A percentile compares a stretch with the other conserved stretches of the same genome.
phyloP scores from a whole-genome alignment of 1,284 basidiomycete genomes.

The Kwoniella shivajii region DNA sequence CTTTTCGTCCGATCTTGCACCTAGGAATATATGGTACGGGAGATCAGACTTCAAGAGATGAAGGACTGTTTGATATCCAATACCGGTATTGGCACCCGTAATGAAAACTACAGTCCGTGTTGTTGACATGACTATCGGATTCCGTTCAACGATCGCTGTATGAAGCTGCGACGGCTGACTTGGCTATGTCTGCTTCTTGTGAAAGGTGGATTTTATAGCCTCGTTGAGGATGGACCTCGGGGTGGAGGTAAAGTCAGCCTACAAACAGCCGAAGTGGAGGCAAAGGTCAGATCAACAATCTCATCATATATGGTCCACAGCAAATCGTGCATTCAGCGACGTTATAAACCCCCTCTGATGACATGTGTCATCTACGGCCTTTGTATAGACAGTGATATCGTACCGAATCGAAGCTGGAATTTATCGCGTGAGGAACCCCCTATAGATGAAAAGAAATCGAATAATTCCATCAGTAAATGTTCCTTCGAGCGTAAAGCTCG shows the following conservation, averaged over 20 bases:
- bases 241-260: background rate
- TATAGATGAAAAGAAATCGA: too few species aligned
- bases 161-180: background rate
- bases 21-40: conserved; percentile 17
- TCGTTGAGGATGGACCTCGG: background rate
- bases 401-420: too few species aligned
- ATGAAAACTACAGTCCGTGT: conserved; percentile 12
- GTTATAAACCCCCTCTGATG: too few species aligned
- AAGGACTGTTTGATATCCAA: conserved; percentile 18
- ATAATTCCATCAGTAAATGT: too few species aligned
- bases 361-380: too few species aligned
- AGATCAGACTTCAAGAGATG: background rate
- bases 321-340: too few species aligned
- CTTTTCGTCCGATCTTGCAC: conserved; percentile 8
- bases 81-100: conserved; percentile 23
- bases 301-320: too few species aligned
- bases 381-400: too few species aligned
- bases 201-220: background rate
- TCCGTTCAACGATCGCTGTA: background rate
- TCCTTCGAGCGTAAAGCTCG: too few species aligned
- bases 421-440: too few species aligned
- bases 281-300: background rate
- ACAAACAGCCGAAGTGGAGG: background rate
- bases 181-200: background rate
- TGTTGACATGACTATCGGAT: background rate